These are phyloP conservation scores for Dothistroma pini DNA, from an alignment of 2,329 filamentous ascomycete species.

Conservation along the genomic window DNA sequence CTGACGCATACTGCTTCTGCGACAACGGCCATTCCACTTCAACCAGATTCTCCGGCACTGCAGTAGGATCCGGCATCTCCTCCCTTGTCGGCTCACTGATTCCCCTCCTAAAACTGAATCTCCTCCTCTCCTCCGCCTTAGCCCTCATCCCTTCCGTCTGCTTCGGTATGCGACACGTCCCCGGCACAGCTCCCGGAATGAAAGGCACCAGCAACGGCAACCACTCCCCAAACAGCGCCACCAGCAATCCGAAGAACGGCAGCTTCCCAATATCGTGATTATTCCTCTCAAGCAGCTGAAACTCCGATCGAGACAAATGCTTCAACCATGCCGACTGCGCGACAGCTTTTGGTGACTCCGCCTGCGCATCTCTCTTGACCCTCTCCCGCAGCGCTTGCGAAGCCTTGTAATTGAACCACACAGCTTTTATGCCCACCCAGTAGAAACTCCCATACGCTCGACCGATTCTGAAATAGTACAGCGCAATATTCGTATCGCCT, in stretches of 20 bases:
- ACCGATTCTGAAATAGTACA: slow-evolving; percentile 60
- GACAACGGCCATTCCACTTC: slow-evolving; percentile 43
- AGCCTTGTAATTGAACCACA: slow-evolving; percentile 61
- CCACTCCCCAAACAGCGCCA: slow-evolving; percentile 80
- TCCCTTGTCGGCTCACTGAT: slow-evolving; percentile 68
- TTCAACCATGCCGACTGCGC: slow-evolving; percentile 4
- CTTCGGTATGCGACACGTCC: slow-evolving; percentile 75
- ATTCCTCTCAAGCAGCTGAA: slow-evolving; percentile 66
- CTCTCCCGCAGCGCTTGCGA: slow-evolving; percentile 46
- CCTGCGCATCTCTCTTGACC: slow-evolving; percentile 32
- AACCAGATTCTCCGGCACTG: slow-evolving; percentile 43
- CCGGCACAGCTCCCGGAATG: slow-evolving; percentile 69
- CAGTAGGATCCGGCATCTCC: slow-evolving; percentile 37
- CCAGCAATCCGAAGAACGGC: slow-evolving; percentile 70
- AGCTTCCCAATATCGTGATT: slow-evolving; percentile 71
- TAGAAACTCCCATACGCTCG: slow-evolving; percentile 81
- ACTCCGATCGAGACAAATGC: slow-evolving; percentile 60
- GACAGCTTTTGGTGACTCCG: background rate
- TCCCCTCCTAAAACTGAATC: slow-evolving; percentile 49
- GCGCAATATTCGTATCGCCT: slow-evolving; percentile 44
- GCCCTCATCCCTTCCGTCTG: slow-evolving; percentile 62
- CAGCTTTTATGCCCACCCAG: slow-evolving; percentile 74
- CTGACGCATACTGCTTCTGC: slow-evolving; percentile 12
- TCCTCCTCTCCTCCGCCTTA: slow-evolving; percentile 53
- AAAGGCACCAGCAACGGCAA: slow-evolving; percentile 74